Conservation (phyloP, 805 yeast species). For the Schizosaccharomyces lindneri region DNA sequence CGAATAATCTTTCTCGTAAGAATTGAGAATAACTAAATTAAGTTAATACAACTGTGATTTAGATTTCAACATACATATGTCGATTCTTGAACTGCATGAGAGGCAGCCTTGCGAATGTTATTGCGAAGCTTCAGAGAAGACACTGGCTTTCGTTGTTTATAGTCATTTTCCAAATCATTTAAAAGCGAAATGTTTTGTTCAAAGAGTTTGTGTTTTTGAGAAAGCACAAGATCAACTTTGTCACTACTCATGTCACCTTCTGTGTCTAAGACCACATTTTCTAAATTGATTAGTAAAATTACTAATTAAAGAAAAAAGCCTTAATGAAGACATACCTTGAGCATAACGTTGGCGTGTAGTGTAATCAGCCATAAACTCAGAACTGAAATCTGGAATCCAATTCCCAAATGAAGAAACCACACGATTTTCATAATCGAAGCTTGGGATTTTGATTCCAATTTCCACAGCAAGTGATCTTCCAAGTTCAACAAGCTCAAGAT, state of each 20-base stretch:
- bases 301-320: not conserved
- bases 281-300: not conserved
- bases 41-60: too few relatives aligned
- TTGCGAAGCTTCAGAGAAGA: conserved; percentile 16
- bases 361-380: conserved; percentile 53
- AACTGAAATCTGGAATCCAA: conserved; percentile 26
- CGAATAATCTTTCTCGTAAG: conserved; percentile 5
- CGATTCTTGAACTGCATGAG: conserved; percentile 3
- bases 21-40: not conserved
- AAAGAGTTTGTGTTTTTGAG: not conserved
- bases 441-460: conserved; percentile 52
- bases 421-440: conserved; percentile 39
- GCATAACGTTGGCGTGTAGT: conserved; percentile 29
- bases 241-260: not conserved
- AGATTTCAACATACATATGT: not conserved
- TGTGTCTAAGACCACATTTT: not conserved
- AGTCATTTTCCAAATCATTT: not conserved
- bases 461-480: conserved; percentile 84
- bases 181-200: not conserved
- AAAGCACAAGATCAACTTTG: not conserved
- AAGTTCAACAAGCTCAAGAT: conserved; percentile 27
- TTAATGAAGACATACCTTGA: not conserved
- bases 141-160: not conserved
- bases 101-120: conserved; percentile 4
- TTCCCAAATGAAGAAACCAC: conserved; percentile 17